Evolutionary conservation across 345 rosid genomes (phyloP), one percentile per base, ranked within the genome.

Genomic region (Dipteronia sinensis): DNA sequence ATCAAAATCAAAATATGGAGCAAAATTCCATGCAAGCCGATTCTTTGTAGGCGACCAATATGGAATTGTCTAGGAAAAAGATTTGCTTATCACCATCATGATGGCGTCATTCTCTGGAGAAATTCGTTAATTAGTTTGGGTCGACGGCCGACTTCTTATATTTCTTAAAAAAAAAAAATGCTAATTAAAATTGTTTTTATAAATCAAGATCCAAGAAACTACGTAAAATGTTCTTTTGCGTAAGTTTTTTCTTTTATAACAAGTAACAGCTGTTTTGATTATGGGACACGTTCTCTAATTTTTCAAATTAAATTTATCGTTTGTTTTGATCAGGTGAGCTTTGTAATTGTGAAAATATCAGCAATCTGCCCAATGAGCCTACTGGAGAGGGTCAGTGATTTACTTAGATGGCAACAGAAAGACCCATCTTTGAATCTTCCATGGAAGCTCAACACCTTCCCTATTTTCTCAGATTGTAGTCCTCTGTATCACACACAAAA

Each of bases 311-410:
- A 27, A 0, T 27, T 27, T 27, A 0, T 27, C 27, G 1, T 42
- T 8, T 10, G 3, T 9, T 46, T 46, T 10, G 49, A 46, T 49
- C 92, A 95, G 99, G 93, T 91, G 79, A 92, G 98, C 80, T 90
- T 78, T 47, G 92, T 91, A 76, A 83, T 87, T 2, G 90, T 82
- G 25, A 95, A 95, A 86, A 80, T 95, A 55, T 86, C 97, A 0
- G 99, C 99, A n/a, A 88, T 95, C 16, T 90, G 90, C 85, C 94
- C 95, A 10, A 84, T 89, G 53, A 70, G 85, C n/a, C 76, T 93
- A 74, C 84, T 95, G 3, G 83, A 83, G 77, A 82, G 93, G 75
- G 88, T 93, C 6, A 91, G 98, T 75, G 96, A 93, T 78, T 67
- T 93, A 67, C 84, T 93, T 20, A 82, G 99, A 29, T 95, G 99